A percentile compares a stretch with the other conserved stretches of the same genome.
These are phyloP conservation scores for Alloascoidea hylecoeti DNA, from an alignment of 805 yeast species.

Conservation along the genomic window DNA sequence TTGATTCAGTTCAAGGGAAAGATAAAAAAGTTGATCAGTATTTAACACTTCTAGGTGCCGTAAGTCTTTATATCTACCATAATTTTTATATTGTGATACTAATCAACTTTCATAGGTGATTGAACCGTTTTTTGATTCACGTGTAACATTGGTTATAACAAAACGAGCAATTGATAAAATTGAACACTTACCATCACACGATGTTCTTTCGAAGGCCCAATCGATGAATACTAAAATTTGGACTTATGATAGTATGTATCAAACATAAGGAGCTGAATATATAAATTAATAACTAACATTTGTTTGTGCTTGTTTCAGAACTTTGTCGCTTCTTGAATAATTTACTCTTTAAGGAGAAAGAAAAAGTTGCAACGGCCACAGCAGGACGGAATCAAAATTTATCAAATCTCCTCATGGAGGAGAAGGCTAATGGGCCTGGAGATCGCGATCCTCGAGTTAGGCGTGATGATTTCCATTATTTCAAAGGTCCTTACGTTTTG, in stretches of 20 bases:
- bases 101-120: slow-evolving; percentile 36
- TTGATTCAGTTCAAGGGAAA: slow-evolving; percentile 28
- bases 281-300: too few relatives aligned
- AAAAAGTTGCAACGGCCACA: slow-evolving; percentile 3
- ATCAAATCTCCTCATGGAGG: slow-evolving; percentile 63
- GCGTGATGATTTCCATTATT: slow-evolving; percentile 74
- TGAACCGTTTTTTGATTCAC: slow-evolving; percentile 42
- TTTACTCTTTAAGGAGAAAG: slow-evolving; percentile 8
- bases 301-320: too few relatives aligned
- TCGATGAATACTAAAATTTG: slow-evolving; percentile 64
- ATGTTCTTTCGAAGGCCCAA: slow-evolving; percentile 53
- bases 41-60: slow-evolving; percentile 18
- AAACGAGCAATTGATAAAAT: slow-evolving; percentile 29
- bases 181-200: slow-evolving; percentile 28
- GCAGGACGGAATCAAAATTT: too few relatives aligned
- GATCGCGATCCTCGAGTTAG: slow-evolving; percentile 81
- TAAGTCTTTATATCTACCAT: neutral
- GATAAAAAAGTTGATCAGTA: slow-evolving; percentile 13
- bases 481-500: slow-evolving; percentile 59
- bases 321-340: slow-evolving; percentile 66
- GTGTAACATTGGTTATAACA: slow-evolving; percentile 68
- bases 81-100: slow-evolving; percentile 5
- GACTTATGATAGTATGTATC: slow-evolving; percentile 79
- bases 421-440: slow-evolving; percentile 71
- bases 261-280: too few relatives aligned